Evolutionary conservation across 2,329 filamentous ascomycete genomes (phyloP), one percentile per base, ranked within the genome.

Genomic region (Emydomyces testavorans): DNA sequence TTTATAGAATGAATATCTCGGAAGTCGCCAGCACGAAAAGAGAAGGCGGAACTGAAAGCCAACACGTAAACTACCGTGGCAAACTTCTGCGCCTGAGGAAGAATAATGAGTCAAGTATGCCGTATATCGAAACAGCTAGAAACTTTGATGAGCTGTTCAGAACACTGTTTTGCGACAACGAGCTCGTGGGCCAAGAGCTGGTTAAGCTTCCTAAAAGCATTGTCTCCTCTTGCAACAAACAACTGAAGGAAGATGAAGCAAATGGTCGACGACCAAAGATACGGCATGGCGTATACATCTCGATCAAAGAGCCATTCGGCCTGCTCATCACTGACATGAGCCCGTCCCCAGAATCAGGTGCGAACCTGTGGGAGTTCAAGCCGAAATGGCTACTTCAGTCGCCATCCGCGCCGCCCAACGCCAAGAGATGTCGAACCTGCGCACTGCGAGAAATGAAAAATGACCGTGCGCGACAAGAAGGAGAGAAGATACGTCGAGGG

Each of bases 331-430:
- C 82, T 51, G 83, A 89, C 58, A 89, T 90, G 83, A 75, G 73
- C 2, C 68, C 71, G 5, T 57, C 57, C 23, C 56, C 57, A 6
- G 61, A 62, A 13, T 57, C 62, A 0, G 59, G 58, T 2, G 58
- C 59, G 40, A 62, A 40, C 37, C 60, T 83, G 26, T 68, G 85
- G 48, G 83, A 90, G 61, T 83, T 90, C 66, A 92, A 92, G 62
- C 85, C 85, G 11, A 92, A 92, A 65, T 92, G 85, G 85, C 75
- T 92, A 21, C 68, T 74, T 6, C 84, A 88, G 61, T 89, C 84
- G 1, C 83, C 81, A 3, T 79, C 77, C 31, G 84, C 85, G 0
- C 85, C 85, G 1, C 21, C 60, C 0, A 64, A 67, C 23, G 76
- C 83, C 34, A 74, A 70, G 43, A 73, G 83, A 43, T 92, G 85